A percentile compares a stretch with the other conserved stretches of the same genome.
These are phyloP conservation scores for Globisporangium canariense DNA, from an alignment of 352 stramenopile species.

Conservation along the genomic window DNA sequence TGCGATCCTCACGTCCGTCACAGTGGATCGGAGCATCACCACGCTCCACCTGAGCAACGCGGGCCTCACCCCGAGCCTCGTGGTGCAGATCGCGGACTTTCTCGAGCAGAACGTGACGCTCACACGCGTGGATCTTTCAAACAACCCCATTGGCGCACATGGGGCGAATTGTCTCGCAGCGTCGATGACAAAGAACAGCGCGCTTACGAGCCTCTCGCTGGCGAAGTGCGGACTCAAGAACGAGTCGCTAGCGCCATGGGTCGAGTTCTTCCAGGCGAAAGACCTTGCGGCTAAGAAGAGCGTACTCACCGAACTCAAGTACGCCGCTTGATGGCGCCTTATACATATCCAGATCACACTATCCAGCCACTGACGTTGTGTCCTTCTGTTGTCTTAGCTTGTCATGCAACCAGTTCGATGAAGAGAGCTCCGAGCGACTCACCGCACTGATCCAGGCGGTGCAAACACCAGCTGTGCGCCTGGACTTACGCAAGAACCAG, in stretches of 20 bases:
- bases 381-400: slow-evolving; percentile 17
- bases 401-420: slow-evolving; percentile 40
- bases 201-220: slow-evolving; percentile 25
- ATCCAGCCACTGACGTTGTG: neutral
- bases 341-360: neutral
- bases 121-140: slow-evolving; percentile 32
- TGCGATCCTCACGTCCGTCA: slow-evolving; percentile 21
- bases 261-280: slow-evolving; percentile 22
- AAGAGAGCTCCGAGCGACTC: slow-evolving; percentile 25
- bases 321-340: slow-evolving; percentile 7
- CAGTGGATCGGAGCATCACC: slow-evolving; percentile 12
- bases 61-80: slow-evolving; percentile 36
- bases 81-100: slow-evolving; percentile 44
- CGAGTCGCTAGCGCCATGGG: slow-evolving; percentile 29
- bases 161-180: slow-evolving; percentile 32
- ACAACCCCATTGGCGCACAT: slow-evolving; percentile 33
- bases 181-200: slow-evolving; percentile 27
- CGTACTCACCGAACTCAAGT: slow-evolving; percentile 25
- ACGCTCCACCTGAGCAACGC: slow-evolving; percentile 24
- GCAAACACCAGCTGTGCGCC: slow-evolving; percentile 15
- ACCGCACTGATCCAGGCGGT: slow-evolving; percentile 23
- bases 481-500: slow-evolving; percentile 37
- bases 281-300: slow-evolving; percentile 12
- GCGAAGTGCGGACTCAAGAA: slow-evolving; percentile 27
- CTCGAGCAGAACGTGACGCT: slow-evolving; percentile 40